Base-by-base conservation (phyloP, 208 protist species). In the Leishmania major region DNA sequence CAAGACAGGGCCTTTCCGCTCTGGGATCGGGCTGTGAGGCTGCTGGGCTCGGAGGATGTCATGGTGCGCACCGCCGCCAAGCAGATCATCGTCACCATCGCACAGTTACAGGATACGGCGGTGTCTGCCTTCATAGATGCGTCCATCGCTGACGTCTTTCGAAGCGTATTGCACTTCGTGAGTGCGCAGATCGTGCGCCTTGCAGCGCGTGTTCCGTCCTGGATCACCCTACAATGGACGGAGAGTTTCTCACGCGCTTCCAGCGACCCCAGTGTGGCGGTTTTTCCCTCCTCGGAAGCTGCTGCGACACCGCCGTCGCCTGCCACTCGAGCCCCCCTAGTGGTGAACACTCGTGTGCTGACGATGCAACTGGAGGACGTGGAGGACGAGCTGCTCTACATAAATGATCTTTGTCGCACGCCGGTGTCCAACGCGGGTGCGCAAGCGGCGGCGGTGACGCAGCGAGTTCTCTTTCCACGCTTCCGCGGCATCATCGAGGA, bases 11-110 rank as follows among this genome's bases (percentile, higher is more conserved):
- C 85, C 11, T 97, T 98, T 72, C 95, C 95, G 2, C 78, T 98
- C 11, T 94, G 95, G 83, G 87, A 91, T 77, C 88, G 89, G 15
- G 92, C 94, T 7, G 70, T 88, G 1, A 90, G 95, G 53, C 82
- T 98, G 51, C 77, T 97, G 7, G 25, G 45, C 22, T 86, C 82
- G 0, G 73, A 77, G 22, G 94, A 98, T 80, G 69, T 86, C 13
- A 94, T 98, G 85, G 92, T 96, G 40, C 91, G 94, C 76, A 89
- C 94, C 8, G 92, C 95, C 1, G 90, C 93, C n/a, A 82, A 93
- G 60, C 93, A 96, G 82, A 93, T 96, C 55, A 88, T 96, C n/a
- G 83, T 97, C 59, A 93, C 76, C 31, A 76, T 97, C 19, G 85
- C 90, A 10, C 92, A 95, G 62, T 55, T 98, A 59, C 77, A 72